Evolutionary conservation across 2,329 filamentous ascomycete species (phyloP).

Genomic region (Colletotrichum sp.): DNA sequence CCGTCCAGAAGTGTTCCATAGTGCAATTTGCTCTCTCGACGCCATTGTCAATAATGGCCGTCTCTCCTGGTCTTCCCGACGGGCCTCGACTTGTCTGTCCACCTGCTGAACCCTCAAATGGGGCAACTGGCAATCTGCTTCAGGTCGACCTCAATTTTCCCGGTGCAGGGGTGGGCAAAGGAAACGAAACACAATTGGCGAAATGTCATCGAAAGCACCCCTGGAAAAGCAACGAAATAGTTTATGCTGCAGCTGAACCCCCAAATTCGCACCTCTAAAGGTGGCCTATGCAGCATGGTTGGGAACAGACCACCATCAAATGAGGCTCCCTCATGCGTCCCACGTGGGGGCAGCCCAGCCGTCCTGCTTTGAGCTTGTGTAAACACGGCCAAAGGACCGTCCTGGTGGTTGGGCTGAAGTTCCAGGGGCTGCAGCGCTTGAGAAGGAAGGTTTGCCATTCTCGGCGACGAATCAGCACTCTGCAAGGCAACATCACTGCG

Average conservation of each 20-base stretch:
- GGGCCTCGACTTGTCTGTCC: background rate
- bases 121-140: conserved; percentile 1
- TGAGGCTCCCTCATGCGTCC: conserved; percentile 15
- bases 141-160: background rate
- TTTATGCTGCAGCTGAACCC: background rate
- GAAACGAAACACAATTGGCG: conserved; percentile 12
- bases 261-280: background rate
- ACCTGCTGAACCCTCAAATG: background rate
- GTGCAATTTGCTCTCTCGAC: conserved; percentile 2
- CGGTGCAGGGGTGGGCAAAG: background rate
- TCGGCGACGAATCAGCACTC: background rate
- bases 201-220: background rate
- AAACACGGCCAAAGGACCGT: background rate
- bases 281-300: background rate
- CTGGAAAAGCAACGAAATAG: background rate
- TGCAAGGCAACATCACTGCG: background rate
- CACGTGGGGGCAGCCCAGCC: conserved; percentile 7
- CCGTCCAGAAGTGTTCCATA: background rate
- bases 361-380: background rate
- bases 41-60: conserved; percentile 8
- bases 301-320: conserved; percentile 15
- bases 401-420: background rate
- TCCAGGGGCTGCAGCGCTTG: background rate
- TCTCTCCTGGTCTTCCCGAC: background rate
- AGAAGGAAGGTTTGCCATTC: background rate